phyloP scores from a whole-genome alignment of 1,139 yeast species.

The Cylindricascospora bacillispora region DNA sequence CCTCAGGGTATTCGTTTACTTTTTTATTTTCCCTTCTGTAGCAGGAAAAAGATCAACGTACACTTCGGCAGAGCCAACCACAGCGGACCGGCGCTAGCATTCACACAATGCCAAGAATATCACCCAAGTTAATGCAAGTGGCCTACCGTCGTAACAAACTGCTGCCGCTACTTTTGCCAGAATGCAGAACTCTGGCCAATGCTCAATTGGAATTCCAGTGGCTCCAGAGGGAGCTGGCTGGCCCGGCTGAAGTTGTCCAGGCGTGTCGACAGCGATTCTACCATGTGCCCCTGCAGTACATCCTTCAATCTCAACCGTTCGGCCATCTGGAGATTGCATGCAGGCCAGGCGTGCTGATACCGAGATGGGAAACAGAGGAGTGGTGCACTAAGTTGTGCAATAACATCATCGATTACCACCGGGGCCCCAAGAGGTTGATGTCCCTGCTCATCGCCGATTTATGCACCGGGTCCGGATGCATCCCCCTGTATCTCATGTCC shows the following conservation, averaged over 20 bases:
- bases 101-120: slow-evolving; percentile 7
- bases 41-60: too few species aligned
- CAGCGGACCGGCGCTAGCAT: too few species aligned
- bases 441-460: slow-evolving; percentile 42
- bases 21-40: too few species aligned
- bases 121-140: slow-evolving; percentile 8
- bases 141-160: slow-evolving; percentile 7
- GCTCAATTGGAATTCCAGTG: slow-evolving; percentile 38
- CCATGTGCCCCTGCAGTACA: slow-evolving; percentile 66
- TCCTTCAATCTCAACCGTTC: slow-evolving; percentile 80
- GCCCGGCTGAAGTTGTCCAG: slow-evolving; percentile 22
- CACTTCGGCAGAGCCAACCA: too few species aligned
- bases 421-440: too few species aligned
- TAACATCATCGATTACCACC: slow-evolving; percentile 19
- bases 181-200: slow-evolving; percentile 25
- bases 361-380: slow-evolving; percentile 93
- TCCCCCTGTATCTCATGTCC: slow-evolving; percentile 42
- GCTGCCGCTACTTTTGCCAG: slow-evolving; percentile 25
- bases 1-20: too few species aligned
- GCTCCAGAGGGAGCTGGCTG: slow-evolving; percentile 29
- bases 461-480: slow-evolving; percentile 89
- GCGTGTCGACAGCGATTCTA: slow-evolving; percentile 31
- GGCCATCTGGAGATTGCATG: slow-evolving; percentile 54
- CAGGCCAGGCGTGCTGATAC: slow-evolving; percentile 59
- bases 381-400: slow-evolving; percentile 47